phyloP scores from a whole-genome alignment of 2,329 filamentous ascomycete genomes.

The Calonectria montana region DNA sequence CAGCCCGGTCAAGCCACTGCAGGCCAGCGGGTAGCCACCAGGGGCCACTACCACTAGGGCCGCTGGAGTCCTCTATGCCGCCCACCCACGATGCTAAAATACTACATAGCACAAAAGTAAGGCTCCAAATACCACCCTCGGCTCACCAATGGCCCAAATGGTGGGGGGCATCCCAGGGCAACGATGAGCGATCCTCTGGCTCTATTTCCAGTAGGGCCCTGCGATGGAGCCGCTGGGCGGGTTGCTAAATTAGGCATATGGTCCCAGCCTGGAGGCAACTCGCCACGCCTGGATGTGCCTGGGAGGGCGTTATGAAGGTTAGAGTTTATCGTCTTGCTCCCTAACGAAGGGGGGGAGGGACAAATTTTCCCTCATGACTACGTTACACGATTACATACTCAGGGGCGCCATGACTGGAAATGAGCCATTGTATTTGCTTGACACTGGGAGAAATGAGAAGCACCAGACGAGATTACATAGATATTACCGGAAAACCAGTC shows the following conservation, averaged over 20 bases:
- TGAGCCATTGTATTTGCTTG: constrained; percentile 8
- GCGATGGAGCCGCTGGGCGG: constrained; percentile 3
- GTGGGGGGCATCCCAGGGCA: constrained; percentile 15
- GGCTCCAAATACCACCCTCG: neutral
- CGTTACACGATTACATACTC: neutral
- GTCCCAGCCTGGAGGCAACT: constrained; percentile 3
- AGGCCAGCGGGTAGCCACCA: constrained; percentile 8
- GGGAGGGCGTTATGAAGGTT: constrained; percentile 6
- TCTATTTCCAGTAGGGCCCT: neutral
- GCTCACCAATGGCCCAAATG: constrained; percentile 13
- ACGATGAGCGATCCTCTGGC: constrained; percentile 1
- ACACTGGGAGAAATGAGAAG: constrained; percentile 17
- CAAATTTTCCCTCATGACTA: constrained; percentile 1
- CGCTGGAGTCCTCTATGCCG: constrained; percentile 1
- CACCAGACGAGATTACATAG: constrained; percentile 12
- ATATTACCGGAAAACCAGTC: neutral
- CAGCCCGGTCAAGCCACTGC: constrained; percentile 5
- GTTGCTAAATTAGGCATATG: constrained; percentile 23
- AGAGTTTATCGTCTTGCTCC: constrained; percentile 5
- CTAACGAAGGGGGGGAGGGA: neutral
- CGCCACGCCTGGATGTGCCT: constrained; percentile 11
- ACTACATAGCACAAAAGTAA: neutral
- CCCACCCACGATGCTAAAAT: constrained; percentile 11
- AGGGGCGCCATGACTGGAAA: constrained; percentile 20
- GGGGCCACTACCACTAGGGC: constrained; percentile 1